Base-by-base conservation (phyloP, 768 basidiomycete genomes). In the Termitomyces bulborhizus region DNA sequence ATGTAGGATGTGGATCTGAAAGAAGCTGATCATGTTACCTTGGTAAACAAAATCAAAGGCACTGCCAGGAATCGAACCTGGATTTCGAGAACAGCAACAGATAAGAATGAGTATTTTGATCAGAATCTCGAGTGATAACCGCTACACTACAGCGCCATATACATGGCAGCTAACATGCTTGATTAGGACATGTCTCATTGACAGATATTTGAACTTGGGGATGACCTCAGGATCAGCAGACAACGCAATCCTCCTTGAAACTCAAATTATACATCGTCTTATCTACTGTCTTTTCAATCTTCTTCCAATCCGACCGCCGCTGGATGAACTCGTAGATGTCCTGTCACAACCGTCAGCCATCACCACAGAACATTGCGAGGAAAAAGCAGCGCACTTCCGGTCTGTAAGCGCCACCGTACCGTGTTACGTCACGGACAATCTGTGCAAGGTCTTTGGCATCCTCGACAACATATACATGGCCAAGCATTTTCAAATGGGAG, bases 251-350 rank as follows among this genome's bases (percentile, higher is more conserved):
- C 67, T 97, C 94, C 65, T 90, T 93, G 65, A 96, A 91, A 67
- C 88, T 90, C 49, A 94, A 70, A 69, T 89, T 93, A 71, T 93
- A 94, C 91, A 94, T 93, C 47, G 91, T 85, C 75, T 93, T 92
- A 73, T 93, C 92, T 48, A 98, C 97, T 27, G 83, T 86, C 71
- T 93, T 96, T 69, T 98, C 95, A 57, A 98, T 98, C 74, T 91
- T 95, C 74, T 97, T 96, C 96, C 96, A 98, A 68, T 99, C 96
- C 6, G 91, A 89, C 34, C 95, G 80, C 21, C 95, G 77, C 66
- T 94, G 92, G 63, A 98, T 90, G 63, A 98, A 96, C 69, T 98
- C 96, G 67, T 98, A 98, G 49, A 98, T 79, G 66, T 98, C 96
- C 83, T 87, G 34, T 24, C 18, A 15, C 8, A 11, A 46, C 36